Evolutionary conservation across 495 filamentous ascomycete genomes (phyloP), one percentile per base, ranked within the genome.

Genomic region (Penicillium riverlandense): DNA sequence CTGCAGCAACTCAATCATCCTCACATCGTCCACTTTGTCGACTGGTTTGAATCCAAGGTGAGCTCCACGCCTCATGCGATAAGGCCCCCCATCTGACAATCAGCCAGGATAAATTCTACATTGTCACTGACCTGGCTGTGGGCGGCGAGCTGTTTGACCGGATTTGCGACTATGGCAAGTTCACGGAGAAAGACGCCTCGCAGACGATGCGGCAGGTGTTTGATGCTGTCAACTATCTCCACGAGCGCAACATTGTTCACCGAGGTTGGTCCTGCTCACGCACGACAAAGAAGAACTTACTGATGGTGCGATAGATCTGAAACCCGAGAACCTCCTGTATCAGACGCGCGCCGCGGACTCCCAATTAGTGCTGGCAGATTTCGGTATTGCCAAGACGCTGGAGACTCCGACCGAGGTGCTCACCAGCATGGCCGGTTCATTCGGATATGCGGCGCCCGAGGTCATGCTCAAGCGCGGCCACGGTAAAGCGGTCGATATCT

Each of bases 401-500:
- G 90, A 95, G 53, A 86, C 72, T 45, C 83, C 90, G 51, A 80
- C 89, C 43, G 88, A 92, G 54, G 86, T 96, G 29, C 80, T 99
- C 35, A 96, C 87, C 22, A 97, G 92, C 47, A 99, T 99, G 92
- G 92, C 92, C 13, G 92, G 92, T 30, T 97, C 94, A 3, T 97
- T 99, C 62, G 92, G 92, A 34, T 99, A 99, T 57, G 92, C 92
- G 13, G 92, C 92, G 1, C 92, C 92, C 7, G 92, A 99, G 61
- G 90, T 99, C 36, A 99, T 99, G 92, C 74, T 96, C 38, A 96
- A 96, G 72, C 79, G 87, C 52, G 92, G 94, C 32, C 92, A 99
- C 60, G 92, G 94, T 57, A 97, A 97, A 63, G 86, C 92, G n/a
- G 92, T 97, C 28, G 92, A 99, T 59, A 94, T 99, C 87, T 99